Percentiles rank a stretch among this genome's conserved stretches.
phyloP scores from a whole-genome alignment of 345 rosid species.

The Cardamine resedifolia region DNA sequence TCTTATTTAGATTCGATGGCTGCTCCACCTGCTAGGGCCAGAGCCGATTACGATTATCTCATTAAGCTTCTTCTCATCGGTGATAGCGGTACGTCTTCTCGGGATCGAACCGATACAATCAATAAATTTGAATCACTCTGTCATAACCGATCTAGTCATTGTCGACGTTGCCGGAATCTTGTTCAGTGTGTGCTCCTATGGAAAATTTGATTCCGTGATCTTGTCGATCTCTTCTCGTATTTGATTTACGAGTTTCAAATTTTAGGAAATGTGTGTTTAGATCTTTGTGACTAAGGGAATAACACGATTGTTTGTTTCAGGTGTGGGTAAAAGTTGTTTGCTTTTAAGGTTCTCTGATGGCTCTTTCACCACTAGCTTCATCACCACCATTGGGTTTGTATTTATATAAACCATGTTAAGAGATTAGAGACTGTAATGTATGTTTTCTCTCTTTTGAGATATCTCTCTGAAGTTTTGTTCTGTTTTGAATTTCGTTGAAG shows the following conservation, averaged over 20 bases:
- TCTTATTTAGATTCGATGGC: constrained; percentile 42
- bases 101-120: constrained; percentile 11
- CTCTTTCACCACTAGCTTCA: constrained; percentile 94
- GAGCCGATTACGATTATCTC: constrained; percentile 79
- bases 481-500: constrained; percentile 28
- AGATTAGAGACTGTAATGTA: neutral
- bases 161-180: neutral
- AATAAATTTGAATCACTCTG: constrained; percentile 2
- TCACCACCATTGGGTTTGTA: constrained; percentile 90
- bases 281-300: constrained; percentile 3
- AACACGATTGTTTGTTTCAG: constrained; percentile 35
- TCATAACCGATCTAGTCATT: constrained; percentile 4
- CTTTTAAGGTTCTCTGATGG: constrained; percentile 93
- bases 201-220: neutral
- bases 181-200: neutral
- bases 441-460: neutral
- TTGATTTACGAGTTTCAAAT: neutral
- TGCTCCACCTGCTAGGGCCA: constrained; percentile 79
- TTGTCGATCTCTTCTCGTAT: neutral
- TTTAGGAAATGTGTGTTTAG: constrained; percentile 9
- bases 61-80: constrained; percentile 73
- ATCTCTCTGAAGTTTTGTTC: constrained; percentile 1
- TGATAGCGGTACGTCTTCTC: constrained; percentile 57
- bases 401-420: neutral
- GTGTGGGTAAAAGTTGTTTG: constrained; percentile 96